Conservation (phyloP, 176 grass and related monocot species). For the Aegilops speltoides region DNA sequence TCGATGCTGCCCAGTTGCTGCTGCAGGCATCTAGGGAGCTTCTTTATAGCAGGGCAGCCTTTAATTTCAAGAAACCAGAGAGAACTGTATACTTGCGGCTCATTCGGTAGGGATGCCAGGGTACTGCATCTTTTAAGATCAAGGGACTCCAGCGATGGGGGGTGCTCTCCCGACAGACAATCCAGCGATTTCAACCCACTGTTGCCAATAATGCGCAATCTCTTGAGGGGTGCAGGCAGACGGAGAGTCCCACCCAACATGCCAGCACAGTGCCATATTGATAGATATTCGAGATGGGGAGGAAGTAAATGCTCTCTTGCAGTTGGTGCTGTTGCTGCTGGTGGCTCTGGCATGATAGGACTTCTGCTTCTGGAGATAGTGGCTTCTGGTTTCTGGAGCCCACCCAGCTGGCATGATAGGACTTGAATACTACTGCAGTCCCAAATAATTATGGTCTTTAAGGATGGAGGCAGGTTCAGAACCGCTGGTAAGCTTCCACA, state of each 20-base stretch:
- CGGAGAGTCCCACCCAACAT: not conserved
- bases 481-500: too few species aligned
- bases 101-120: not conserved
- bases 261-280: not conserved
- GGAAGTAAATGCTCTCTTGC: not conserved
- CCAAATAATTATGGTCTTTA: rapidly evolving
- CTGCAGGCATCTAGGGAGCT: not conserved
- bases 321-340: not conserved
- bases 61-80: rapidly evolving
- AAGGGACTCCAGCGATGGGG: not conserved
- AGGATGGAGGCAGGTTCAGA: too few species aligned
- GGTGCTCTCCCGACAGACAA: not conserved
- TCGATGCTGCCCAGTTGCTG: not conserved
- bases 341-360: not conserved
- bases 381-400: not conserved
- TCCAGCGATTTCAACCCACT: not conserved
- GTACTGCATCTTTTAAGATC: not conserved
- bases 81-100: not conserved
- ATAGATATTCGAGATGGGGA: not conserved
- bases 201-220: rapidly evolving
- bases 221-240: not conserved
- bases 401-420: not conserved
- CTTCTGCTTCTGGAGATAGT: too few species aligned
- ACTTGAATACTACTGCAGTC: too few species aligned
- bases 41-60: not conserved